These are phyloP conservation scores for Rosa rugosa DNA, from an alignment of 306 rosid genomes.

Conservation along the genomic window DNA sequence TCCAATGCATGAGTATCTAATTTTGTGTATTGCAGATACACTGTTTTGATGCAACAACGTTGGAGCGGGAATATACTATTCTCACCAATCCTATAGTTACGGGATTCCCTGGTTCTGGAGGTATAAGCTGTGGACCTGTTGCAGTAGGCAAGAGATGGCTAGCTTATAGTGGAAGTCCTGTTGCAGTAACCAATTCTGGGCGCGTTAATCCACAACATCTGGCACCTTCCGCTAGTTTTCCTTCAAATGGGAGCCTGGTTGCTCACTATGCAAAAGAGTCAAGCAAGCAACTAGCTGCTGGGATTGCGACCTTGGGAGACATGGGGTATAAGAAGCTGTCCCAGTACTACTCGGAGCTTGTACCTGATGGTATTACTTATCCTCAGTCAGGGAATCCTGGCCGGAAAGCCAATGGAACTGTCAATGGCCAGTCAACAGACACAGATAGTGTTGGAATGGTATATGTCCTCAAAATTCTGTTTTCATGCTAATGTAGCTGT, in stretches of 20 bases:
- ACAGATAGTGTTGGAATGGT: constrained; percentile 84
- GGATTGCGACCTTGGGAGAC: constrained; percentile 87
- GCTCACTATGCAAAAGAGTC: constrained; percentile 96
- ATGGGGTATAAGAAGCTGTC: constrained; percentile 92
- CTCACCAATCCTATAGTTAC: constrained; percentile 70
- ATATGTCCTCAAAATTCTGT: constrained; percentile 24
- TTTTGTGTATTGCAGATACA: constrained; percentile 65
- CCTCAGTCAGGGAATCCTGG: constrained; percentile 51
- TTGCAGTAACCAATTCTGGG: constrained; percentile 49
- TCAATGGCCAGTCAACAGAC: constrained; percentile 60
- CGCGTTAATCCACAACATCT: constrained; percentile 78
- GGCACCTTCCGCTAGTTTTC: constrained; percentile 63
- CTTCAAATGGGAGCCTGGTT: constrained; percentile 87
- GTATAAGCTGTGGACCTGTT: constrained; percentile 88
- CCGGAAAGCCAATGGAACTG: constrained; percentile 54
- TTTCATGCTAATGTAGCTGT: constrained; percentile 19
- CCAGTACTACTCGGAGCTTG: constrained; percentile 73
- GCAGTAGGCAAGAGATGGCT: constrained; percentile 96
- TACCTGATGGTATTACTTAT: constrained; percentile 60
- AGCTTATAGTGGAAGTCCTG: constrained; percentile 89
- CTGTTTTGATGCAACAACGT: constrained; percentile 71
- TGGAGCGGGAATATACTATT: constrained; percentile 79
- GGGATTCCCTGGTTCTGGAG: constrained; percentile 67
- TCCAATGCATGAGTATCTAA: constrained; percentile 22
- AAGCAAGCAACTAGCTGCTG: constrained; percentile 93